phyloP scores from a whole-genome alignment of 169 alveolate genomes.

The Eimeria brunetti region DNA sequence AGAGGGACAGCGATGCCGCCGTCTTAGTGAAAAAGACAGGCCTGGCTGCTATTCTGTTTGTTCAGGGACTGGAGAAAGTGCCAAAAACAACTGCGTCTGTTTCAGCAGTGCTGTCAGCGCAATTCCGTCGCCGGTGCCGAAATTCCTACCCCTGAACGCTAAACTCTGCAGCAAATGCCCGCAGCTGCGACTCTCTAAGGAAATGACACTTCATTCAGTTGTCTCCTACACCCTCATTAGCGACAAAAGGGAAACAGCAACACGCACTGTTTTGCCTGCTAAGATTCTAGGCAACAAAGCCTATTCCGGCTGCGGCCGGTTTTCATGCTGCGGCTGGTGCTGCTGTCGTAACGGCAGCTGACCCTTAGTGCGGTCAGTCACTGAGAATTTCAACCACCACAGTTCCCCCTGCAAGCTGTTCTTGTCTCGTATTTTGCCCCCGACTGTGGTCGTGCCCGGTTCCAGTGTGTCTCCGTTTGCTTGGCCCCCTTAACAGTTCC shows the following conservation, averaged over 20 bases:
- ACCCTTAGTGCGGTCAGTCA: slow-evolving; percentile 1
- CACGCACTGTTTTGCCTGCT: neutral
- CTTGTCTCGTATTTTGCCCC: neutral
- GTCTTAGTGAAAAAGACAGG: neutral
- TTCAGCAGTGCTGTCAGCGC: slow-evolving; percentile 65
- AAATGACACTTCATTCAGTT: neutral
- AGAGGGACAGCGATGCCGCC: neutral
- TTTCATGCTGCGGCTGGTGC: neutral
- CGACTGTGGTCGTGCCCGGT: neutral
- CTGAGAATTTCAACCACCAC: slow-evolving; percentile 50
- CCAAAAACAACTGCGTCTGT: slow-evolving; percentile 39
- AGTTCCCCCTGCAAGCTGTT: neutral
- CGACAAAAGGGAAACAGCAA: neutral
- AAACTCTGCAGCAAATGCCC: neutral
- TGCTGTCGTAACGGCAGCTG: slow-evolving; percentile 4
- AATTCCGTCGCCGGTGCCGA: slow-evolving; percentile 64
- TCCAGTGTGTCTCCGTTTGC: neutral
- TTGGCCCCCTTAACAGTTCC: slow-evolving; percentile 9
- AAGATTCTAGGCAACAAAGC: slow-evolving; percentile 16
- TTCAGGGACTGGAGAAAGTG: slow-evolving; percentile 69
- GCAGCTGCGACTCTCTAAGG: neutral
- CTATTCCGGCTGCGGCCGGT: neutral
- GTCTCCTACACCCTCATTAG: neutral
- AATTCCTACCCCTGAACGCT: neutral
- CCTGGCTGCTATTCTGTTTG: neutral